These are phyloP conservation scores for Debaryomyces sp. DNA, from an alignment of 1,139 yeast species.

Conservation along the genomic window DNA sequence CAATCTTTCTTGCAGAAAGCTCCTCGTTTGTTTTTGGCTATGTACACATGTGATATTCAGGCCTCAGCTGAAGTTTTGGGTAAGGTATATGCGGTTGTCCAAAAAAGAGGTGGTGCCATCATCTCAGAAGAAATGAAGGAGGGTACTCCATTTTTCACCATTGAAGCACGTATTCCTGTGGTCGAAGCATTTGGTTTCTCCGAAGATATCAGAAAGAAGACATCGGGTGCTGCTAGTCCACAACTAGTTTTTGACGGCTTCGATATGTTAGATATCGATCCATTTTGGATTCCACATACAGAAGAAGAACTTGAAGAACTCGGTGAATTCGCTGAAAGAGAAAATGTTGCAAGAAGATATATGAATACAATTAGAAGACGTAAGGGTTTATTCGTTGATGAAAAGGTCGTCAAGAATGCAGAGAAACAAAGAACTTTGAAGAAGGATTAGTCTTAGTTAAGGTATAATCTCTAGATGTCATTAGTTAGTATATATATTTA, in stretches of 20 bases:
- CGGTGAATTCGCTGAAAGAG: slow-evolving; percentile 92
- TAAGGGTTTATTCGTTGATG: slow-evolving; percentile 89
- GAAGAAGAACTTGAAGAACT: slow-evolving; percentile 93
- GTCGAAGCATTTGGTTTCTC: slow-evolving; percentile 96
- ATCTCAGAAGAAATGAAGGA: slow-evolving; percentile 95
- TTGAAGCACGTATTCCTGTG: slow-evolving; percentile 86
- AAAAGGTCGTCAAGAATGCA: slow-evolving; percentile 86
- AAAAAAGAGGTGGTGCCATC: slow-evolving; percentile 82
- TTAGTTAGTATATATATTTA: neutral
- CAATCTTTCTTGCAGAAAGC: slow-evolving; percentile 75
- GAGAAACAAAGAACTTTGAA: slow-evolving; percentile 90
- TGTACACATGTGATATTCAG: slow-evolving; percentile 93
- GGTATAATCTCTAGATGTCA: neutral
- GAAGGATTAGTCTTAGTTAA: slow-evolving; percentile 39
- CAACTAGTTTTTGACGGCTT: slow-evolving; percentile 91
- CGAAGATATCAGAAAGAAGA: slow-evolving; percentile 88
- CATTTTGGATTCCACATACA: slow-evolving; percentile 99
- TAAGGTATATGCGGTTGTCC: slow-evolving; percentile 92
- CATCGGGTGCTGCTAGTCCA: slow-evolving; percentile 97
- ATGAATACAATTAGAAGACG: slow-evolving; percentile 81
- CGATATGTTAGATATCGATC: slow-evolving; percentile 86
- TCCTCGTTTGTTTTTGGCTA: slow-evolving; percentile 87
- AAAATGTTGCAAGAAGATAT: slow-evolving; percentile 83
- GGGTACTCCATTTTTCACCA: slow-evolving; percentile 94
- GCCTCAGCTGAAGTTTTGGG: slow-evolving; percentile 94